phyloP scores from a whole-genome alignment of 306 rosid genomes.

The Vicia faba region DNA sequence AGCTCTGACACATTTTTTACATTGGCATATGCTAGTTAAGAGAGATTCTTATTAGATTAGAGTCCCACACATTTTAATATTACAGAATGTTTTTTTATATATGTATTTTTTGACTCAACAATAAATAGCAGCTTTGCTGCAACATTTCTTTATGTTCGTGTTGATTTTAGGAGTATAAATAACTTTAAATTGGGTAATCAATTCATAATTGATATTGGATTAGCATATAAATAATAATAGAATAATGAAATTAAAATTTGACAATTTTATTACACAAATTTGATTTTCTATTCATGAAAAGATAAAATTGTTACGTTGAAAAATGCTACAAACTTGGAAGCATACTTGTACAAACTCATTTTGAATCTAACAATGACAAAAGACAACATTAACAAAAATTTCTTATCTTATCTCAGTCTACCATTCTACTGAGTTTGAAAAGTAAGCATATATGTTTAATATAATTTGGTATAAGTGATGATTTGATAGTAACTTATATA shows the following conservation, averaged over 20 bases:
- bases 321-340: conserved; percentile 19
- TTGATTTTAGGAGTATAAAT: neutral
- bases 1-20: conserved; percentile 30
- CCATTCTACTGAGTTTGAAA: conserved; percentile 31
- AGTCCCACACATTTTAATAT: conserved; percentile 48
- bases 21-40: conserved; percentile 40
- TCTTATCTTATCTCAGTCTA: conserved; percentile 13
- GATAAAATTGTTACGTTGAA: neutral
- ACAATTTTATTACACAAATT: neutral
- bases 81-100: conserved; percentile 44
- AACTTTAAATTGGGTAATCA: conserved; percentile 1
- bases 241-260: neutral
- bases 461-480: conserved; percentile 16
- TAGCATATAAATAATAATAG: neutral
- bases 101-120: conserved; percentile 49
- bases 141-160: conserved; percentile 15
- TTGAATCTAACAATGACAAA: conserved; percentile 27
- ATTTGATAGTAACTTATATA: conserved; percentile 17
- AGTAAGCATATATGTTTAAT: conserved; percentile 17
- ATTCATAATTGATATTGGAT: conserved; percentile 18
- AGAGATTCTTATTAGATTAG: conserved; percentile 49
- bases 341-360: conserved; percentile 32
- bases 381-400: conserved; percentile 3
- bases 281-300: conserved; percentile 10
- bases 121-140: conserved; percentile 46